Evolutionary conservation across 352 stramenopile species (phyloP), one percentile per base, ranked within the genome.

Genomic region (Globisporangium paddicum): DNA sequence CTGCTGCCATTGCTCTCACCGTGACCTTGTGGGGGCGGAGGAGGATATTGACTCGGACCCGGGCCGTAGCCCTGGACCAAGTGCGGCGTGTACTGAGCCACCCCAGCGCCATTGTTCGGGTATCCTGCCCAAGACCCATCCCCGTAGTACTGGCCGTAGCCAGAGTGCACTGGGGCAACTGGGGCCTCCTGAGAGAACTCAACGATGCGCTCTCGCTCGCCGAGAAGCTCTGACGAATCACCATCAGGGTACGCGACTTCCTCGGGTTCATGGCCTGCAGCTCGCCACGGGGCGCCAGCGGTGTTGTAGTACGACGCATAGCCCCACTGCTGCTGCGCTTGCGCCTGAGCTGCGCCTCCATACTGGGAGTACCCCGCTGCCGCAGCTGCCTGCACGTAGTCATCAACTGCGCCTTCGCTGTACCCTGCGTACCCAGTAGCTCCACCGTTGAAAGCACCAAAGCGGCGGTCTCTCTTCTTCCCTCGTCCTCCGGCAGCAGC

Each of bases 361-460:
- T 60, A 60, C 45, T 55, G 69, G 47, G 53, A 57, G 48, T 78
- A 63, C 19, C 42, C 37, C 35, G 60, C 69, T 62, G 55, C 55
- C 42, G 34, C 71, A 66, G 73, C 1, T 63, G 64, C 21, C 41
- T 71, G 55, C 65, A 75, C 21, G 50, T 66, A 64, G 18, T 58
- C 37, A 9, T 14, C 50, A 35, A 51, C 58, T 2, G 14, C 26
- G 5, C 40, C 66, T 25, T 49, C 52, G 26, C 53, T 58, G 64
- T 75, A 74, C 3, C 77, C 70, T 9, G 50, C 32, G 18, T 49
- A 55, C 2, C 32, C 34, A 32, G 37, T n/a, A 9, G 35, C 47
- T 45, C 28, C 18, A n/a, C 37, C 26, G 16, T 21, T 50, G 26
- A 41, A 56, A 16, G 8, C 25, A 25, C 21, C 34, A 28, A 21